These are phyloP conservation scores for Hypoxylon rubiginosum DNA, from an alignment of 2,329 filamentous ascomycete species.

Conservation along the genomic window DNA sequence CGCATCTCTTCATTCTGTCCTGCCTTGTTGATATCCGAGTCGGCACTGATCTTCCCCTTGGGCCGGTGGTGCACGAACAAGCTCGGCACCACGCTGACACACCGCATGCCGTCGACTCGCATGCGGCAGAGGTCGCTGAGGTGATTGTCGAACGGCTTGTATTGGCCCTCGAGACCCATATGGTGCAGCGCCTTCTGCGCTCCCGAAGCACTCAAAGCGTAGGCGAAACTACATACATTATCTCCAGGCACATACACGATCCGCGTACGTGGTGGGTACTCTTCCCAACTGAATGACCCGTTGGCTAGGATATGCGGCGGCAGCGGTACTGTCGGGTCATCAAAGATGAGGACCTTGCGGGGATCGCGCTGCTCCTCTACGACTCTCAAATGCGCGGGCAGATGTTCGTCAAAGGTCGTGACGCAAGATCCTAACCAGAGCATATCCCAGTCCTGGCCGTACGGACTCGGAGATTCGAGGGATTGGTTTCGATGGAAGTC, in stretches of 20 bases:
- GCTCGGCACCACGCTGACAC: conserved; percentile 53
- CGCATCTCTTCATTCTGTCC: conserved; percentile 41
- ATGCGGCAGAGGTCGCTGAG: conserved; percentile 56
- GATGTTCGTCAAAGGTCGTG: conserved; percentile 51
- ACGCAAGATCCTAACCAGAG: conserved; percentile 67
- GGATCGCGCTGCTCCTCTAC: conserved; percentile 32
- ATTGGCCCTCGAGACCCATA: conserved; percentile 52
- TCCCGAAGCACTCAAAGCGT: conserved; percentile 52
- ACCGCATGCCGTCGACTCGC: conserved; percentile 47
- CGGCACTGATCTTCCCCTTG: conserved; percentile 47
- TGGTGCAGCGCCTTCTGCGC: conserved; percentile 54
- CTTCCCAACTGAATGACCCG: conserved; percentile 45
- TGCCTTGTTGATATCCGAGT: conserved; percentile 52
- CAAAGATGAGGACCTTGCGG: conserved; percentile 41
- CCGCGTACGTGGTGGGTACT: conserved; percentile 51
- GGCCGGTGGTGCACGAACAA: conserved; percentile 54
- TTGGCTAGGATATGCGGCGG: conserved; percentile 45
- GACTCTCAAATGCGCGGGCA: conserved; percentile 44
- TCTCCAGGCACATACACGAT: conserved; percentile 54
- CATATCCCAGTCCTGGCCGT: conserved; percentile 66
- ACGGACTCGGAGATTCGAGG: conserved; percentile 53
- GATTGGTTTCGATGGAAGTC: conserved; percentile 35
- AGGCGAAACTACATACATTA: conserved; percentile 57
- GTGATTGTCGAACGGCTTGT: conserved; percentile 53
- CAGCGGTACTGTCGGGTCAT: conserved; percentile 49